Evolutionary conservation across 257 asterid genomes (phyloP), one percentile per base, ranked within the genome.

Genomic region (Petrea volubilis): DNA sequence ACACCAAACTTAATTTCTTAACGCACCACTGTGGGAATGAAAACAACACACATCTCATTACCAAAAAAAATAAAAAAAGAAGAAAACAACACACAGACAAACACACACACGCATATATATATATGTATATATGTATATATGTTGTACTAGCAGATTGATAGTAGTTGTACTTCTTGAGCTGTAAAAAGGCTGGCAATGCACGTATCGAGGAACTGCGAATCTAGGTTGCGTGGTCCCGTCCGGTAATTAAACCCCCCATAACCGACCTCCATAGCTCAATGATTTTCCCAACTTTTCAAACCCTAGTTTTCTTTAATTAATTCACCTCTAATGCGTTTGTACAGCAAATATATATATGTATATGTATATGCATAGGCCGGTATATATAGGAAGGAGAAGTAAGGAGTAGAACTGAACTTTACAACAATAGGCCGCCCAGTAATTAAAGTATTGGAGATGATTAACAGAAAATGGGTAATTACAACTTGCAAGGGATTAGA

Each of bases 141-240:
- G n/a, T n/a, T n/a, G n/a, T n/a, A n/a, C n/a, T n/a, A n/a, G n/a
- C n/a, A n/a, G n/a, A n/a, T n/a, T n/a, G n/a, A 2, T 1, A 8
- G 64, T 67, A 41, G 38, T 18, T 50, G 67, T 69, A 69, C 67
- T 75, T 28, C 38, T 52, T 41, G 53, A 52, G 71, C 28, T 51
- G 23, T 58, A 28, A 21, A 59, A 47, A 70, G n/a, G n/a, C n/a
- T n/a, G n/a, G n/a, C n/a, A 44, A 50, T 11, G 58, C 64, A 38
- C 20, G 51, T 33, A 44, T 49, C 6, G 0, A 68, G 27, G 62
- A 68, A 14, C 74, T 57, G 67, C 2, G 59, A 56, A 40, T 57
- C 74, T 41, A 17, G 74, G 33, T 64, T 43, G 40, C 41, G 41
- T 36, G 63, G 52, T 36, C 55, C 55, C 25, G 0, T 41, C 55